These are phyloP conservation scores for Epichloe sibirici DNA, from an alignment of 2,329 filamentous ascomycete species.

Conservation along the genomic window DNA sequence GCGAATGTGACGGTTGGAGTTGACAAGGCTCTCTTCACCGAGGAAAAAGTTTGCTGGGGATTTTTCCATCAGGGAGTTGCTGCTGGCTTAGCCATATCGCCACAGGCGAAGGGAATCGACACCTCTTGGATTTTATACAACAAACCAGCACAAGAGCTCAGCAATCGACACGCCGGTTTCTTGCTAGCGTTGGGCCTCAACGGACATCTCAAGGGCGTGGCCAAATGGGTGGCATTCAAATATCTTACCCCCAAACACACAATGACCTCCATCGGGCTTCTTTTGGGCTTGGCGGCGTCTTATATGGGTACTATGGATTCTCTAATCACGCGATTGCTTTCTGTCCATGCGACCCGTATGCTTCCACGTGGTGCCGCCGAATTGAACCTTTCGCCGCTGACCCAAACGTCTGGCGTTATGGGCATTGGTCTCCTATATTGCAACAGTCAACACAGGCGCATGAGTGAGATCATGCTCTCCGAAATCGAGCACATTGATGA, in stretches of 20 bases:
- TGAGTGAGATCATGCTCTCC: constrained; percentile 98
- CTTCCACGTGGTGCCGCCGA: constrained; percentile 85
- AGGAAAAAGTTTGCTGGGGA: constrained; percentile 96
- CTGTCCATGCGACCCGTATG: constrained; percentile 92
- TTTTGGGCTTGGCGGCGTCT: constrained; percentile 83
- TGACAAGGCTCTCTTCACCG: constrained; percentile 74
- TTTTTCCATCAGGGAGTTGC: constrained; percentile 96
- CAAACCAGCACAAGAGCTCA: constrained; percentile 75
- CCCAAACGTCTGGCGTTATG: constrained; percentile 94
- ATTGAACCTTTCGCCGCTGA: constrained; percentile 81
- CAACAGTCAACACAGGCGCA: constrained; percentile 88
- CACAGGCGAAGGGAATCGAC: constrained; percentile 82
- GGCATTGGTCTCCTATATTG: constrained; percentile 91
- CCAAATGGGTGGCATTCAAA: constrained; percentile 98
- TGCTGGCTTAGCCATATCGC: constrained; percentile 84
- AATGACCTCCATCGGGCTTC: constrained; percentile 95
- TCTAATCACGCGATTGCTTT: constrained; percentile 80
- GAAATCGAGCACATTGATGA: constrained; percentile 81
- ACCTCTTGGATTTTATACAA: constrained; percentile 99
- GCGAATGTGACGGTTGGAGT: constrained; percentile 88
- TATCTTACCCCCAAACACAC: constrained; percentile 98
- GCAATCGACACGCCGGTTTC: constrained; percentile 92
- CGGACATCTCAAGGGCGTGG: constrained; percentile 84
- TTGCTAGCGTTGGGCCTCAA: constrained; percentile 83
- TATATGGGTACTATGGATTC: constrained; percentile 97